phyloP scores from a whole-genome alignment of 345 rosid genomes.

The Lenwebbia sp. region DNA sequence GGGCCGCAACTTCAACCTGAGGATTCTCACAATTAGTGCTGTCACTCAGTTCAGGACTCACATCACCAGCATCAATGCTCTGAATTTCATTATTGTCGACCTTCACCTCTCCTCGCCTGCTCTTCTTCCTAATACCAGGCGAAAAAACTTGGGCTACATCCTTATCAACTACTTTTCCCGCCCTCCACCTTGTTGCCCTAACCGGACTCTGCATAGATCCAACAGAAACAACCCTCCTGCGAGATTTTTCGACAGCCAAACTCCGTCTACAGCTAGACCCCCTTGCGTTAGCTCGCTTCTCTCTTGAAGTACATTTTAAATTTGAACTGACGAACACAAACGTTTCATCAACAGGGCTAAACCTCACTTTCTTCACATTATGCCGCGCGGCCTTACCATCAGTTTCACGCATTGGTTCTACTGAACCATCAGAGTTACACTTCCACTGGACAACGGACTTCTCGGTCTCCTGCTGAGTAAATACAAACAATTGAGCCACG shows the following conservation, averaged over 20 bases:
- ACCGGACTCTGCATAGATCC: background rate
- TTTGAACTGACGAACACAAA: constrained; percentile 29
- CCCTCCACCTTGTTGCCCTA: constrained; percentile 1
- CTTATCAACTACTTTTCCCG: background rate
- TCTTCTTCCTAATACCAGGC: constrained; percentile 13
- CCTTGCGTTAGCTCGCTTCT: constrained; percentile 1
- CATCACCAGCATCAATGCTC: background rate
- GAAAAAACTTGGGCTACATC: background rate
- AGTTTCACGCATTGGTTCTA: background rate
- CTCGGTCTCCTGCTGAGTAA: constrained; percentile 10
- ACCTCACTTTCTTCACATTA: constrained; percentile 42
- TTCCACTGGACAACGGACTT: background rate
- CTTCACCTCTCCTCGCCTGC: constrained; percentile 7
- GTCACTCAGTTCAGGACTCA: background rate
- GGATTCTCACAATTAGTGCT: background rate
- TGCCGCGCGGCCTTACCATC: background rate
- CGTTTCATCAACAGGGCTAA: constrained; percentile 40
- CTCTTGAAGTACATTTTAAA: background rate
- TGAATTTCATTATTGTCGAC: background rate
- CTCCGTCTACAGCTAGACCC: background rate
- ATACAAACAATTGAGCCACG: background rate
- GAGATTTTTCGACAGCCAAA: background rate
- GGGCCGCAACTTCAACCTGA: background rate
- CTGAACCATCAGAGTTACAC: background rate
- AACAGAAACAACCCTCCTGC: background rate